Evolutionary conservation across 345 rosid species (phyloP).

Genomic region (Fremontodendron californicum): DNA sequence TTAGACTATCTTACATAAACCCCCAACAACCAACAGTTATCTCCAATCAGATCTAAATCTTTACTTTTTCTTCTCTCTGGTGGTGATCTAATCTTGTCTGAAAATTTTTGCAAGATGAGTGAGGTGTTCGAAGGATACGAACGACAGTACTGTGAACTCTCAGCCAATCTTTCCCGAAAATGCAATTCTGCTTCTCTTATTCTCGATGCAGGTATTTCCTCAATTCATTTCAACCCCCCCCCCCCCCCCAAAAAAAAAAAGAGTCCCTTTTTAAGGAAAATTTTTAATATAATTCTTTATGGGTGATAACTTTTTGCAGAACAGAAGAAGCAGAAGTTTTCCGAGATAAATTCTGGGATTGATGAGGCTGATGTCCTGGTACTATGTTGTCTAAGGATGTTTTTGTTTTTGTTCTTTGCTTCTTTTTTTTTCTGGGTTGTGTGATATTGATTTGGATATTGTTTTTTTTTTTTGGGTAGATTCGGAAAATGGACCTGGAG

Average conservation of each 20-base stretch:
- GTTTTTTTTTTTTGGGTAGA: slow-evolving; percentile 28
- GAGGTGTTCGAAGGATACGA: slow-evolving; percentile 86
- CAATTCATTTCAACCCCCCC: neutral
- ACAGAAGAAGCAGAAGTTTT: slow-evolving; percentile 48
- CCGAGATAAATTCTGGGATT: slow-evolving; percentile 63
- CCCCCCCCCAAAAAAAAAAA: neutral
- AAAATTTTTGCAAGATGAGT: slow-evolving; percentile 49
- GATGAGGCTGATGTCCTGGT: slow-evolving; percentile 92
- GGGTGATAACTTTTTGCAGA: slow-evolving; percentile 33
- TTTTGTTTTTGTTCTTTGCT: neutral
- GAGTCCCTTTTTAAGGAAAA: too few relatives aligned
- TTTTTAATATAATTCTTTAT: neutral
- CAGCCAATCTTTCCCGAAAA: slow-evolving; percentile 72
- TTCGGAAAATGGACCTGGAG: slow-evolving; percentile 88
- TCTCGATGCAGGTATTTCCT: slow-evolving; percentile 42
- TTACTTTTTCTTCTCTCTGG: neutral
- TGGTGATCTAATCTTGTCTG: neutral
- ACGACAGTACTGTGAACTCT: slow-evolving; percentile 91
- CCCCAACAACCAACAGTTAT: neutral
- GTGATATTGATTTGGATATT: neutral
- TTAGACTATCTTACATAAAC: neutral
- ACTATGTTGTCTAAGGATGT: neutral
- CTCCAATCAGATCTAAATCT: slow-evolving; percentile 8
- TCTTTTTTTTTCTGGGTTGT: neutral
- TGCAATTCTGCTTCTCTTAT: slow-evolving; percentile 60